These are phyloP conservation scores for Anthracocystis panici-leucophaei DNA, from an alignment of 1,284 basidiomycete species.

Conservation along the genomic window DNA sequence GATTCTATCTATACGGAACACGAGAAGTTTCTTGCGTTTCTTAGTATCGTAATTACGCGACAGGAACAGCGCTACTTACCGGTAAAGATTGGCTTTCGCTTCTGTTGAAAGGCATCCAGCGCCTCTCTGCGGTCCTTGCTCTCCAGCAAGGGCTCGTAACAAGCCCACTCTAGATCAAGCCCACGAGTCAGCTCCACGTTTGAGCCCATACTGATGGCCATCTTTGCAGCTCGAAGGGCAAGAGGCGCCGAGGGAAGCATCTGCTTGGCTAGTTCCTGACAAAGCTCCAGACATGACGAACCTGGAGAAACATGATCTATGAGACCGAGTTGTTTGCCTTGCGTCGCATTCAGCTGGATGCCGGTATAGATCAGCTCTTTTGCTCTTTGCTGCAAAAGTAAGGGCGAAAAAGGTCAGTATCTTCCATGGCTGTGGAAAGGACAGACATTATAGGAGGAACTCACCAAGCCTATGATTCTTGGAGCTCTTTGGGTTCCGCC, in stretches of 20 bases:
- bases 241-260: conserved; percentile 77
- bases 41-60: no score
- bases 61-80: no score
- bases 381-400: no score
- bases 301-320: conserved; percentile 22
- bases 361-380: conserved; percentile 38
- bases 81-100: conserved; percentile 24
- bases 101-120: conserved; percentile 29
- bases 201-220: conserved; percentile 74
- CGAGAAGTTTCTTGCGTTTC: no score
- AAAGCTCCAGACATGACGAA: conserved; percentile 14
- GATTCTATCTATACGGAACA: no score
- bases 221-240: conserved; percentile 87
- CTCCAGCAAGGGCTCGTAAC: conserved; percentile 30
- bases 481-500: conserved; percentile 41
- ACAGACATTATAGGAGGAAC: no score
- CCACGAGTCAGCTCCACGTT: conserved; percentile 29
- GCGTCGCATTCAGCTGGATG: conserved; percentile 12
- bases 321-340: conserved; percentile 24
- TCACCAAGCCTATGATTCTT: conserved; percentile 28
- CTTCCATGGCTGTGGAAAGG: no score
- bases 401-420: no score
- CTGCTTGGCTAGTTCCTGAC: conserved; percentile 15
- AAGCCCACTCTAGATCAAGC: conserved; percentile 21
- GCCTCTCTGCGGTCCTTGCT: conserved; percentile 26